Conservation (phyloP, 108 stramenopile species). For the Chaetoceros muelleri region DNA sequence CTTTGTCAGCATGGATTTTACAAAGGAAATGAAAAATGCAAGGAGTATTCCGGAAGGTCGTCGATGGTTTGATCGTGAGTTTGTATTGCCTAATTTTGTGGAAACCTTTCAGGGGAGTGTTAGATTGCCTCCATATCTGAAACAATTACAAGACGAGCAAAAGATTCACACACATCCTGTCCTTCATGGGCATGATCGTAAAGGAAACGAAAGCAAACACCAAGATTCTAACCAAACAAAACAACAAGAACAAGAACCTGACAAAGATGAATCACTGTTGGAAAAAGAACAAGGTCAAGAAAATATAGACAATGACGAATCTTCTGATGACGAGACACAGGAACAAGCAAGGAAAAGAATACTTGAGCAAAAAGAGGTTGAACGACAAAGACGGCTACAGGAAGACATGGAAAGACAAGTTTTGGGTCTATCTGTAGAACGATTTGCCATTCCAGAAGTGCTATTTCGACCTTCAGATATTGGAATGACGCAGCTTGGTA, state of each 20-base stretch:
- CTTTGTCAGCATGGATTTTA: conserved; percentile 62
- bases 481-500: conserved; percentile 73
- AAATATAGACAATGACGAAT: conserved; percentile 29
- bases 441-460: conserved; percentile 88
- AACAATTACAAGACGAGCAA: conserved; percentile 22
- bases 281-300: conserved; percentile 16
- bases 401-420: conserved; percentile 65
- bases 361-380: conserved; percentile 44
- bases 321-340: conserved; percentile 65
- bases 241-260: conserved; percentile 28
- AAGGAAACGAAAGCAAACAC: neutral
- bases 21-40: conserved; percentile 54
- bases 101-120: conserved; percentile 52
- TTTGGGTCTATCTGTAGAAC: conserved; percentile 71
- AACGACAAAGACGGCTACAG: conserved; percentile 42
- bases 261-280: conserved; percentile 6
- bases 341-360: conserved; percentile 46
- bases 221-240: neutral
- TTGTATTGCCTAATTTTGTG: conserved; percentile 85
- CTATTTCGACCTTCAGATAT: conserved; percentile 89
- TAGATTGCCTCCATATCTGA: conserved; percentile 40
- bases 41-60: conserved; percentile 32
- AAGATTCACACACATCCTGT: too few species aligned
- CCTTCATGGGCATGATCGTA: too few species aligned
- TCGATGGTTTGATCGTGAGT: conserved; percentile 74